Evolutionary conservation across 345 rosid species (phyloP), one percentile per base, ranked within the genome.

Genomic region (Lepidium africanum): DNA sequence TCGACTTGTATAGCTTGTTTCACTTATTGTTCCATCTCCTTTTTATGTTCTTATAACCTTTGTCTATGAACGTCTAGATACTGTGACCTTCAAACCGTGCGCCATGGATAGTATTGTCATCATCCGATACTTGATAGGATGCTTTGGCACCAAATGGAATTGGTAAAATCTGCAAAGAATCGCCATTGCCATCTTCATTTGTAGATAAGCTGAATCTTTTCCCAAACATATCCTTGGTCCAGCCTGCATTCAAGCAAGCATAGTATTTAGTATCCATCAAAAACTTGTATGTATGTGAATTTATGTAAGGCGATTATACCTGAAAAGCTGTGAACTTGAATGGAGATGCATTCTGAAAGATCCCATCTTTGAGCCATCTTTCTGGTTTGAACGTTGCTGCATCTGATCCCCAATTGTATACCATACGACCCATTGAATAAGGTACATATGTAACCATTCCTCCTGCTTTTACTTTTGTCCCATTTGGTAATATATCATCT

Each of bases 391-490:
- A 93, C 30, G 63, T 73, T 42, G 91, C 78, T 17, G 96, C 98
- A 72, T 90, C 94, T 48, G 89, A 77, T 7, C 98, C 97, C 98
- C 98, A 90, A 9, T 93, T 90, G 50, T 88, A 87, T 65, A 81
- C 88, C 98, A 93, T 87, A 15, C 98, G 84, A 6, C 97, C 98
- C 98, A 93, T 93, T 36, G 97, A 93, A 66, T 88, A 93, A n/a
- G 97, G 97, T 27, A 87, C 96, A 72, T 90, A 90, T 55, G 97
- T 93, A n/a, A 90, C 95, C 97, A 88, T 87, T 38, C 94, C 98
- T 81, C 98, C 96, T 51, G 98, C 97, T 78, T 83, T 90, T 40
- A 93, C 92, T 75, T 76, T 82, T 47, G 97, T 93, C 38, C 98
- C 97, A 77, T 87, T 95, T 0, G 98, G 98, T 74, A 93, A 77